These are phyloP conservation scores for Fonsecaea monophora DNA, from an alignment of 2,329 filamentous ascomycete species.

Conservation along the genomic window DNA sequence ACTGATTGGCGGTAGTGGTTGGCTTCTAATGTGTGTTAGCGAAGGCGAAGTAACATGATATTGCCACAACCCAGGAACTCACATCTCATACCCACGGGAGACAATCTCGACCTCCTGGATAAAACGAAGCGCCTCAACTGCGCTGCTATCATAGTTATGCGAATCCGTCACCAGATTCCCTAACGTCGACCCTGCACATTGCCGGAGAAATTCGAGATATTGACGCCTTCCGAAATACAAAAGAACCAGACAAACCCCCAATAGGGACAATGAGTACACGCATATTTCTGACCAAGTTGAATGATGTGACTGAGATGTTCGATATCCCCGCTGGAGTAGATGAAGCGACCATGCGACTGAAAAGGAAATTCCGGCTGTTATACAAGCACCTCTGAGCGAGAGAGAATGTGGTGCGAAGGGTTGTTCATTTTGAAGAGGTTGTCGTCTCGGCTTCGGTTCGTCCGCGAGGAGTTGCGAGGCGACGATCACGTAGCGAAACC, in stretches of 20 bases:
- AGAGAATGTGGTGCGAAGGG: conserved; percentile 42
- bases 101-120: conserved; percentile 97
- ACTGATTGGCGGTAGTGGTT: conserved; percentile 88
- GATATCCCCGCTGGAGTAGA: conserved; percentile 69
- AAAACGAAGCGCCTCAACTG: conserved; percentile 76
- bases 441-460: conserved; percentile 57
- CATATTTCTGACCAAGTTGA: conserved; percentile 46
- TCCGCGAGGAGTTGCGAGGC: conserved; percentile 86
- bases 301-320: conserved; percentile 47
- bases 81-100: conserved; percentile 82
- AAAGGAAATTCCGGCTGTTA: conserved; percentile 69
- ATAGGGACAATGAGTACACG: conserved; percentile 47
- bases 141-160: conserved; percentile 80
- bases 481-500: conserved; percentile 91
- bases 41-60: background rate
- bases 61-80: background rate
- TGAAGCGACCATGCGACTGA: conserved; percentile 71
- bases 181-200: conserved; percentile 74
- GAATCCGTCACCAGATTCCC: conserved; percentile 73
- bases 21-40: conserved; percentile 66
- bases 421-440: conserved; percentile 26
- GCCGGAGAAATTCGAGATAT: conserved; percentile 79
- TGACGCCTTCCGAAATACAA: conserved; percentile 71
- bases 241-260: conserved; percentile 25
- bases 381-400: conserved; percentile 65